A percentile compares a stretch with the other conserved stretches of the same genome.
These are phyloP conservation scores for Friedmanniomyces endolithicus DNA, from an alignment of 495 filamentous ascomycete species.

Conservation along the genomic window DNA sequence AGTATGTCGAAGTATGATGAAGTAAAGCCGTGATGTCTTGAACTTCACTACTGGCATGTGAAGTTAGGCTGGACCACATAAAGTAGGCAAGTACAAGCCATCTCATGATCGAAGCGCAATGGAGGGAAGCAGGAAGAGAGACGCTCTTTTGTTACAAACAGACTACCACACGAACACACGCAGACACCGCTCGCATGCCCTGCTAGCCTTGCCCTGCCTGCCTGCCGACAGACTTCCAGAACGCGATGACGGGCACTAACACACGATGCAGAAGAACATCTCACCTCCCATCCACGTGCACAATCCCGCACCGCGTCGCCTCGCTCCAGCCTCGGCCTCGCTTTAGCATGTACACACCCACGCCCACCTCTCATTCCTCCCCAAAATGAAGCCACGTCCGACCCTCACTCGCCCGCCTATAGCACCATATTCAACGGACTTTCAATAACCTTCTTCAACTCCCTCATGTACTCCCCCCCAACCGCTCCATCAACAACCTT, in stretches of 20 bases:
- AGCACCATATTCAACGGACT: slow-evolving; percentile 90
- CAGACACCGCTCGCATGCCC: neutral
- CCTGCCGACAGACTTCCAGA: neutral
- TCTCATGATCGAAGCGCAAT: too few species aligned
- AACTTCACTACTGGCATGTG: too few species aligned
- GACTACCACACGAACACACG: neutral
- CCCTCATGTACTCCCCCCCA: slow-evolving; percentile 91
- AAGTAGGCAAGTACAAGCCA: too few species aligned
- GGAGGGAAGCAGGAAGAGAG: too few species aligned
- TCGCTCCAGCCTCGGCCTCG: neutral
- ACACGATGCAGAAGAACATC: neutral
- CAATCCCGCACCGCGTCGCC: neutral
- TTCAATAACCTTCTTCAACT: slow-evolving; percentile 95
- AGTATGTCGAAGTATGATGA: too few species aligned
- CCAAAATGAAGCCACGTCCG: neutral
- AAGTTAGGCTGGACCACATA: too few species aligned
- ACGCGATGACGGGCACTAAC: neutral
- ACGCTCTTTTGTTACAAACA: neutral
- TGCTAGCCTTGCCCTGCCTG: neutral
- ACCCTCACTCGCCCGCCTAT: slow-evolving; percentile 32
- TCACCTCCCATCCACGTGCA: neutral
- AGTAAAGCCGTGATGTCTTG: too few species aligned
- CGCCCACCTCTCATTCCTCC: neutral
- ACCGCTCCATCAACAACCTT: slow-evolving; percentile 89
- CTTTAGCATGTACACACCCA: too few species aligned